These are phyloP conservation scores for Porogramme epimiltina DNA, from an alignment of 1,284 basidiomycete genomes.

Conservation along the genomic window DNA sequence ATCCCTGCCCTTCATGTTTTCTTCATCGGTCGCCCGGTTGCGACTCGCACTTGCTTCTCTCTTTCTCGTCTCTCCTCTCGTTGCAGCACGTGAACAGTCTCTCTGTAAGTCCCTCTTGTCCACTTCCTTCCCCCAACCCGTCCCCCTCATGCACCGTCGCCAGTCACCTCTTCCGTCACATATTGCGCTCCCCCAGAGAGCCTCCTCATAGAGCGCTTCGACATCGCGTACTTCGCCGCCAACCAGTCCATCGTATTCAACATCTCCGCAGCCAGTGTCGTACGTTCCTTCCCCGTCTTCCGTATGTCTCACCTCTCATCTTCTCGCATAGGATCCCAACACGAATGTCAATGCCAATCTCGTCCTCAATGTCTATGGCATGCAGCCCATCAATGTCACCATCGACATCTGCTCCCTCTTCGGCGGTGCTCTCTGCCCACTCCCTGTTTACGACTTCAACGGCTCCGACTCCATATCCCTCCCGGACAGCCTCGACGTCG, in stretches of 20 bases:
- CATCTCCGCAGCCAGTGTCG: constrained; percentile 73
- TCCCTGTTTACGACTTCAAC: constrained; percentile 85
- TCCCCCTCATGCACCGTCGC: constrained; percentile 6
- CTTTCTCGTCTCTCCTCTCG: constrained; percentile 42
- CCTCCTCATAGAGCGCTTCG: constrained; percentile 81
- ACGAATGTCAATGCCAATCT: constrained; percentile 81
- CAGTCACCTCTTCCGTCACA: constrained; percentile 85
- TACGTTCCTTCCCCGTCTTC: constrained; percentile 39
- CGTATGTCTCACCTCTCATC: constrained; percentile 31
- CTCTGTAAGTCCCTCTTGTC: constrained; percentile 53
- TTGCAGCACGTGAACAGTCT: constrained; percentile 50
- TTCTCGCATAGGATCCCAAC: constrained; percentile 58
- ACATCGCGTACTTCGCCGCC: constrained; percentile 70
- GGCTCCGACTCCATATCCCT: constrained; percentile 79
- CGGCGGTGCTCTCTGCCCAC: constrained; percentile 80
- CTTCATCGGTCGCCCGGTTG: constrained; percentile 68
- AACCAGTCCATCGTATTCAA: constrained; percentile 78
- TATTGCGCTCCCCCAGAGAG: constrained; percentile 84
- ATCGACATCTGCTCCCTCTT: constrained; percentile 80
- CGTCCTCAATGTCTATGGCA: constrained; percentile 82
- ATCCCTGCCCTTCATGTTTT: constrained; percentile 50
- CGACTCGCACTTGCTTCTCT: constrained; percentile 49
- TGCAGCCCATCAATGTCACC: constrained; percentile 74
- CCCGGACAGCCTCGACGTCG: constrained; percentile 58
- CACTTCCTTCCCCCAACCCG: constrained; percentile 8